Evolutionary conservation across 2,329 filamentous ascomycete species (phyloP), one percentile per base, ranked within the genome.

Genomic region (Fusarium dlaminii): DNA sequence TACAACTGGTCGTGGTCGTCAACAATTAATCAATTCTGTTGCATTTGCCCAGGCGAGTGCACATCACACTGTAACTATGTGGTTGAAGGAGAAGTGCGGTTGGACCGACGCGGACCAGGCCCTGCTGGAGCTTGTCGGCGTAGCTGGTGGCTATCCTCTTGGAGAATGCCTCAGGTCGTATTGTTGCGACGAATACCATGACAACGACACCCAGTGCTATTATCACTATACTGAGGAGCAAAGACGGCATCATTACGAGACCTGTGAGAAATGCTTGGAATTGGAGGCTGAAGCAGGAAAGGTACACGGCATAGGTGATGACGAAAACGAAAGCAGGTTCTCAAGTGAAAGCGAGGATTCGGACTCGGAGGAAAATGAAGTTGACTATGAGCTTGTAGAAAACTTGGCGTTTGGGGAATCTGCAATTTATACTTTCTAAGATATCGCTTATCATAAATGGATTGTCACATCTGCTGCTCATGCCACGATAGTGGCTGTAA

Each of bases 41-140:
- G 17, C 8, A 6, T 27, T 2, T 8, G 48, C 48, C 1, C n/a
- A 36, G 12, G 0, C 0, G 4, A 7, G 6, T 0, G 30, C 11
- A 4, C 12, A 15, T 8, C 0, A 6, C 3, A 8, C 17, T 36
- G 17, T 3, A 5, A n/a, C 12, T 3, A 6, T 5, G 4, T 52
- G 18, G 49, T 1, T 52, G 18, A 36, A 52, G 5, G 3, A 52
- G 0, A 12, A 4, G 0, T 52, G n/a, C 3, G 13, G 6, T 8
- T 52, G 49, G 49, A 4, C 13, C 3, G n/a, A 22, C 1, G 3
- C 6, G 1, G 30, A 51, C 4, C 17, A 51, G 8, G 4, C 3
- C 8, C 6, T 11, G 3, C 18, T n/a, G 29, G 15, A n/a, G 22
- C 12, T 9, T 46, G 17, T 46, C 5, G 3, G 20, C 5, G 6